Percentiles rank a stretch among this genome's conserved stretches.
phyloP scores from a whole-genome alignment of 2,329 filamentous ascomycete genomes.

The Trichoderma brevicompactum region DNA sequence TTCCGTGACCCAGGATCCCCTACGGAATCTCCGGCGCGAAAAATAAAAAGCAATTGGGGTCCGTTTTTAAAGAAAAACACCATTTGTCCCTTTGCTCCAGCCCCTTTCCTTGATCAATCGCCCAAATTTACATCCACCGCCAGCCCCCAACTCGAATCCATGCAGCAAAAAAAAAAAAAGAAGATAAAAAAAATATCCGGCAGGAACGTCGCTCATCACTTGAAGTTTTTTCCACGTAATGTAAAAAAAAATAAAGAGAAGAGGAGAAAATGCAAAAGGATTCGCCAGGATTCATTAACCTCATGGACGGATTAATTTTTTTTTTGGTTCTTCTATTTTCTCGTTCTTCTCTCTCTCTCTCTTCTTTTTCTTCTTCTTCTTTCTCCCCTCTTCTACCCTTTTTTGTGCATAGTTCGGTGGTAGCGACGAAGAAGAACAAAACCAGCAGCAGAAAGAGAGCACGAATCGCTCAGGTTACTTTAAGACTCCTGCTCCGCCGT shows the following conservation, averaged over 20 bases:
- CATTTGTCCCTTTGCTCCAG: constrained; percentile 44
- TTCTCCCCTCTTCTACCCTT: constrained; percentile 28
- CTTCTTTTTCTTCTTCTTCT: constrained; percentile 31
- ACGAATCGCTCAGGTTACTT: constrained; percentile 29
- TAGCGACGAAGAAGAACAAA: constrained; percentile 28
- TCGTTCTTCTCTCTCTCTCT: constrained; percentile 23
- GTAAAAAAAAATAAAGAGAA: constrained; percentile 17
- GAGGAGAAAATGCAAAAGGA: constrained; percentile 14
- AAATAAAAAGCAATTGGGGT: constrained; percentile 35
- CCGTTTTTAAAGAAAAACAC: constrained; percentile 39
- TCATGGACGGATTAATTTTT: constrained; percentile 24
- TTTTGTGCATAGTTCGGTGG: constrained; percentile 29
- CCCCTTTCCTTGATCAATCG: constrained; percentile 32
- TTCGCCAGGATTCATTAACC: constrained; percentile 28
- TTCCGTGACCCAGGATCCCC: constrained; percentile 39
- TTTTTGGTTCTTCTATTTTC: constrained; percentile 24
- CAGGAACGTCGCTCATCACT: constrained; percentile 22
- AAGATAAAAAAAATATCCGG: constrained; percentile 8
- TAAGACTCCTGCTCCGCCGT: constrained; percentile 45
- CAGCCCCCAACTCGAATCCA: constrained; percentile 18
- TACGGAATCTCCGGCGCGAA: constrained; percentile 38
- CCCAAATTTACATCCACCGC: constrained; percentile 29
- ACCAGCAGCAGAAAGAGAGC: constrained; percentile 21
- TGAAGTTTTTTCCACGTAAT: neutral
- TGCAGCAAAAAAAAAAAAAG: constrained; percentile 1